Base-by-base conservation (phyloP, 2,329 filamentous ascomycete genomes). In the Cladosporium phlei region DNA sequence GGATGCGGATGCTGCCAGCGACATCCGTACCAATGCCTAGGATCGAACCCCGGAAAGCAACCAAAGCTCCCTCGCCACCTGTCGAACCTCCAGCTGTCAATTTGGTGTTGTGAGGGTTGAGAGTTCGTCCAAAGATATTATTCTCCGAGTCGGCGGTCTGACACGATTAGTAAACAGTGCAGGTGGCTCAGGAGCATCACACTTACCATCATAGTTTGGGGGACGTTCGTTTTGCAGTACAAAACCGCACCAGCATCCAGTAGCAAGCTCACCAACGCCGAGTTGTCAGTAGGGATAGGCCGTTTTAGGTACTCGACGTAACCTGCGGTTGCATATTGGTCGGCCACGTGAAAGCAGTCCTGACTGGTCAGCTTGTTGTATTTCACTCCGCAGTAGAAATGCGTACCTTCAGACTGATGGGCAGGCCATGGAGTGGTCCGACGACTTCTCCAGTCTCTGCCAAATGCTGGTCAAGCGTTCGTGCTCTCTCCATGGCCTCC, bases 11-110 rank as follows among this genome's bases (percentile, higher is more conserved):
- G 2, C 66, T 71, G 8, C 75, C 74, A 12, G 75, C 75, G 10
- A 78, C 69, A 54, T 78, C 75, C 4, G 75, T 78, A 3, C 75
- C 76, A 1, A 78, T 69, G 3, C 75, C 76, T 0, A 78, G 54
- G 0, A 74, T 50, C 9, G 69, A 72, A 0, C 75, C 75, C 14
- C 70, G 59, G 57, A 73, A 67, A 0, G 69, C 72, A 2, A 78
- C 42, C 3, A 79, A 61, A 3, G 75, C 74, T 12, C 71, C 74
- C 58, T 78, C 75, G 17, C 75, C 76, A 7, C 75, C 76, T 2
- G 69, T 72, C 47, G 69, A 73, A 7, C 75, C 76, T 2, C 76
- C 76, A 3, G 73, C 71, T 3, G 75, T 77, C 17, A 77, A 60
- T 1, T 60, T 56, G 6, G 56, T 60, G 46, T 77, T 75, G 42